phyloP scores from a whole-genome alignment of 2,329 filamentous ascomycete species.

The Aspergillus latus region DNA sequence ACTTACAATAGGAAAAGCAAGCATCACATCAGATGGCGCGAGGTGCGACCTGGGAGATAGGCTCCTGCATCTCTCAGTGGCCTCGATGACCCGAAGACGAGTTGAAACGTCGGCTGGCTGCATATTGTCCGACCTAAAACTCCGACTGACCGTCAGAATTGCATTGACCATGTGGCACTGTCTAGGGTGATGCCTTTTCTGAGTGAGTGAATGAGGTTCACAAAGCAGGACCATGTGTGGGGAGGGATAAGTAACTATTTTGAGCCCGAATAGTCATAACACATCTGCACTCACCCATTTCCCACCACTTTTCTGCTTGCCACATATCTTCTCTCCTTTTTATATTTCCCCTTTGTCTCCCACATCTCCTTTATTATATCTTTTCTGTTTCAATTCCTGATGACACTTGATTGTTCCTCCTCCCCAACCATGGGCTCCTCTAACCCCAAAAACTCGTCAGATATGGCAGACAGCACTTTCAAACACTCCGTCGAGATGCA shows the following conservation, averaged over 20 bases:
- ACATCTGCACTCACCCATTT: background rate
- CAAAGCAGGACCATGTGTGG: background rate
- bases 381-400: background rate
- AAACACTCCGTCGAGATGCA: slow-evolving; percentile 8
- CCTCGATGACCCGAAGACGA: background rate
- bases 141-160: background rate
- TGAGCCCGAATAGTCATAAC: slow-evolving; percentile 4
- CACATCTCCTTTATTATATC: background rate
- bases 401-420: background rate
- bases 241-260: background rate
- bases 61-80: background rate
- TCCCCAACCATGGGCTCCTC: background rate
- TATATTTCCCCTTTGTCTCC: background rate
- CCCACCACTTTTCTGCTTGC: background rate
- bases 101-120: background rate
- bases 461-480: background rate
- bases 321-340: background rate
- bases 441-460: background rate
- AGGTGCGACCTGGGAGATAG: background rate
- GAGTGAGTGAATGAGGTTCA: background rate
- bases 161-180: background rate
- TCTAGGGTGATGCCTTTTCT: background rate
- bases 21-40: background rate
- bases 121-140: background rate
- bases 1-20: background rate